A percentile compares a stretch with the other conserved stretches of the same genome.
These are phyloP conservation scores for Anthracocystis walkeri DNA, from an alignment of 1,284 basidiomycete genomes.

Conservation along the genomic window DNA sequence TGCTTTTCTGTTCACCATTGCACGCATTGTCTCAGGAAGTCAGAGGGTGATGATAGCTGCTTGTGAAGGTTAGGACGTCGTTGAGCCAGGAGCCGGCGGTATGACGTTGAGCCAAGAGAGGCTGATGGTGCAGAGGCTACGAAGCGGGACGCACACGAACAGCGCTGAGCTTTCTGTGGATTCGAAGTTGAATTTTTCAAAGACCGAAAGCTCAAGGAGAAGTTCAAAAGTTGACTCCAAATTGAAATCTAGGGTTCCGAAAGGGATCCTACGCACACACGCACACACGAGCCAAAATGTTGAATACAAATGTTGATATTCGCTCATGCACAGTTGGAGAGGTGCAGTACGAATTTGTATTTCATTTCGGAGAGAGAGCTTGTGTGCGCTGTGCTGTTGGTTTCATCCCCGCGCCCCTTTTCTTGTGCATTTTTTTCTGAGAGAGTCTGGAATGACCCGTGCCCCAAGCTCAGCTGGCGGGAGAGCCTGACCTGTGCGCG, in stretches of 20 bases:
- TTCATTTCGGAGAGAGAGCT: not conserved
- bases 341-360: slow-evolving; percentile 3
- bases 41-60: not conserved
- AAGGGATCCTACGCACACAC: not conserved
- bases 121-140: too few species aligned
- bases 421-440: not conserved
- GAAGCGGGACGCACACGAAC: too few species aligned
- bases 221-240: not conserved
- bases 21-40: not conserved
- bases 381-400: not conserved
- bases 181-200: slow-evolving; percentile 13
- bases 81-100: not conserved
- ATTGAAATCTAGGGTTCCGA: not conserved
- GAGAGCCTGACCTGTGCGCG: slow-evolving; percentile 4
- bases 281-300: not conserved
- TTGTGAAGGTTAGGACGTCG: too few species aligned
- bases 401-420: slow-evolving; percentile 5
- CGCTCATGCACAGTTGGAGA: not conserved
- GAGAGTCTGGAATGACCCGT: not conserved
- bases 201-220: slow-evolving; percentile 7
- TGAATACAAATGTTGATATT: slow-evolving; percentile 5
- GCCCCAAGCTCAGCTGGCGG: slow-evolving; percentile 3
- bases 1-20: not conserved
- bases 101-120: not conserved
- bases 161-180: not conserved